phyloP scores from a whole-genome alignment of 441 rosid species.

The Erysimum pusillum region DNA sequence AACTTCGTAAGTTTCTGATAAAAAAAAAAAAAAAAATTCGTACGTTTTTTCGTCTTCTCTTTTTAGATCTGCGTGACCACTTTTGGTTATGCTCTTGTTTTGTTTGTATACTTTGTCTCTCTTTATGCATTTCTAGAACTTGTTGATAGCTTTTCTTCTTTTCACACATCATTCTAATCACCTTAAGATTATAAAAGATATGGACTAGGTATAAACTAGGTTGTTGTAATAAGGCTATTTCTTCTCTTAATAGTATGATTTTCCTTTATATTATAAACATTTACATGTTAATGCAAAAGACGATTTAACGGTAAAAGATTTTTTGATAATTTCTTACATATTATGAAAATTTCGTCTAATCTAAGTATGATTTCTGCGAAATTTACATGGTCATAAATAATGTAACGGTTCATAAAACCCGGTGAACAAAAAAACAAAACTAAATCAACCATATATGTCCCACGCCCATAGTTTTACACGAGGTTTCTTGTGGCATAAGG shows the following conservation, averaged over 20 bases:
- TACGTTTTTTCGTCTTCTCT: slow-evolving; percentile 34
- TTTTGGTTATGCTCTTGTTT: slow-evolving; percentile 37
- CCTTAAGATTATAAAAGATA: background rate
- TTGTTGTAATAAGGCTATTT: slow-evolving; percentile 11
- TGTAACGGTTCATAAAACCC: slow-evolving; percentile 21
- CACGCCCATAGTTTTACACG: slow-evolving; percentile 36
- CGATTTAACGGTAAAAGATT: background rate
- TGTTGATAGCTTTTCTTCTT: slow-evolving; percentile 34
- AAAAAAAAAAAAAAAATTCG: background rate
- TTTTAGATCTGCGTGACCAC: slow-evolving; percentile 31
- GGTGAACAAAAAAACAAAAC: background rate
- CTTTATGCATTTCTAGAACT: slow-evolving; percentile 1
- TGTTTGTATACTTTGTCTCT: slow-evolving; percentile 21
- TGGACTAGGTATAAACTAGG: slow-evolving; percentile 6
- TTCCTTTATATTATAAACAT: slow-evolving; percentile 4
- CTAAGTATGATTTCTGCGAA: slow-evolving; percentile 13
- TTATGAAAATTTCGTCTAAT: slow-evolving; percentile 7
- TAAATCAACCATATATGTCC: slow-evolving; percentile 32
- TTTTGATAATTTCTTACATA: background rate
- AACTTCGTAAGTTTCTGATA: slow-evolving; percentile 18
- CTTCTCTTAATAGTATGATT: background rate
- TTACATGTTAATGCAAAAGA: slow-evolving; percentile 3
- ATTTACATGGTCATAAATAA: slow-evolving; percentile 17
- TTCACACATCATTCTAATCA: slow-evolving; percentile 36
- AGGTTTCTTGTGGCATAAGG: slow-evolving; percentile 34